Evolutionary conservation across 352 stramenopile species (phyloP).

Genomic region (Phytophthora palmivora): DNA sequence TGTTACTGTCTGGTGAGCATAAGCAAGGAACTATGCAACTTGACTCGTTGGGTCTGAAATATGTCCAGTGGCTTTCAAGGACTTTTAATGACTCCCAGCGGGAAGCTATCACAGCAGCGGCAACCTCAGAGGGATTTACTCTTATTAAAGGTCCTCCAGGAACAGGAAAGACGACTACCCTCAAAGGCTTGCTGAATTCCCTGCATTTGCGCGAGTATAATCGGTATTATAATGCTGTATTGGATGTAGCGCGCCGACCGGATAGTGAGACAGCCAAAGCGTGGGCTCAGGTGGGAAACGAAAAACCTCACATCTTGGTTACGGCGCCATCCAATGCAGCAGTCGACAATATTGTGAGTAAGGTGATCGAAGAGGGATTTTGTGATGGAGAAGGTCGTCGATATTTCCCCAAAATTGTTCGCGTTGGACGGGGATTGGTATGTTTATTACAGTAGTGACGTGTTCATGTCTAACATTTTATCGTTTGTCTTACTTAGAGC

Average conservation of each 20-base stretch:
- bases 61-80: slow-evolving; percentile 80
- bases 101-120: slow-evolving; percentile 89
- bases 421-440: slow-evolving; percentile 89
- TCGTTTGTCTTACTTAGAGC: slow-evolving; percentile 47
- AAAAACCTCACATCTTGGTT: slow-evolving; percentile 94
- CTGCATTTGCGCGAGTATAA: slow-evolving; percentile 94
- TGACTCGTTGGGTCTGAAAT: slow-evolving; percentile 81
- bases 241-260: slow-evolving; percentile 80
- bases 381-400: slow-evolving; percentile 92
- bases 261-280: slow-evolving; percentile 85
- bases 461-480: slow-evolving; percentile 10
- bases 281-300: slow-evolving; percentile 84
- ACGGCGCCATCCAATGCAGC: slow-evolving; percentile 95
- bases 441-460: slow-evolving; percentile 17
- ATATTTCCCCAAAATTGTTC: slow-evolving; percentile 96
- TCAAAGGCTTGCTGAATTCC: slow-evolving; percentile 93
- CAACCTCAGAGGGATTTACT: slow-evolving; percentile 91
- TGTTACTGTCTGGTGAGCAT: slow-evolving; percentile 80
- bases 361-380: slow-evolving; percentile 96
- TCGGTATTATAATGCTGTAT: slow-evolving; percentile 90
- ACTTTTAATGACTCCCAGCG: slow-evolving; percentile 92
- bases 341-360: slow-evolving; percentile 97
- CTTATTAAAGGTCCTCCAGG: slow-evolving; percentile 92
- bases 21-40: slow-evolving; percentile 77
- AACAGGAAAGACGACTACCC: slow-evolving; percentile 93